A percentile compares a stretch with the other conserved stretches of the same genome.
phyloP scores from a whole-genome alignment of 805 yeast genomes.

The Candida dendrica region DNA sequence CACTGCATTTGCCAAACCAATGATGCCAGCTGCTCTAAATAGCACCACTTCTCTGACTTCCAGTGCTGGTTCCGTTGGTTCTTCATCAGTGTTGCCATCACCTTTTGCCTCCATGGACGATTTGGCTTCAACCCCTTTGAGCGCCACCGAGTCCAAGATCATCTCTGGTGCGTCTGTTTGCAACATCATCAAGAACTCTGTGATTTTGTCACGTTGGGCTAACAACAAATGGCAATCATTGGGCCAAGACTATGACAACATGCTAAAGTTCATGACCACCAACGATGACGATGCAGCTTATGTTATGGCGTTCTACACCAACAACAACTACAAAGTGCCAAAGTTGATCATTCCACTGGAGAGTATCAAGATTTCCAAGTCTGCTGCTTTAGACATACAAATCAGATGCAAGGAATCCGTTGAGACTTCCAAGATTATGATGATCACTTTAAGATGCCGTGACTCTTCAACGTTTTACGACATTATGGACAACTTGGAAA shows the following conservation, averaged over 20 bases:
- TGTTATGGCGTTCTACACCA: conserved; percentile 8
- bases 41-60: not conserved
- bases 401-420: conserved; percentile 8
- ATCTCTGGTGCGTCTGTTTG: conserved; percentile 3
- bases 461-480: conserved; percentile 8
- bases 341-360: conserved; percentile 11
- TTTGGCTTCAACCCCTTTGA: not conserved
- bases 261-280: conserved; percentile 11
- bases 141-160: conserved; percentile 4
- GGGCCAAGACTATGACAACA: conserved; percentile 10
- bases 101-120: conserved; percentile 3
- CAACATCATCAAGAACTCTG: conserved; percentile 8
- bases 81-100: conserved; percentile 2
- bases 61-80: conserved; percentile 1
- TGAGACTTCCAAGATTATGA: conserved; percentile 8
- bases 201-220: conserved; percentile 16
- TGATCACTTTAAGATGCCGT: conserved; percentile 15
- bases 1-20: conserved; percentile 1
- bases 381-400: conserved; percentile 10
- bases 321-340: conserved; percentile 1
- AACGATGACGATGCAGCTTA: not conserved
- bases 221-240: conserved; percentile 16
- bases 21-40: not conserved
- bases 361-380: conserved; percentile 4
- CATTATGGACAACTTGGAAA: conserved; percentile 10